phyloP scores from a whole-genome alignment of 306 rosid genomes.

The Castanopsis chinensis region DNA sequence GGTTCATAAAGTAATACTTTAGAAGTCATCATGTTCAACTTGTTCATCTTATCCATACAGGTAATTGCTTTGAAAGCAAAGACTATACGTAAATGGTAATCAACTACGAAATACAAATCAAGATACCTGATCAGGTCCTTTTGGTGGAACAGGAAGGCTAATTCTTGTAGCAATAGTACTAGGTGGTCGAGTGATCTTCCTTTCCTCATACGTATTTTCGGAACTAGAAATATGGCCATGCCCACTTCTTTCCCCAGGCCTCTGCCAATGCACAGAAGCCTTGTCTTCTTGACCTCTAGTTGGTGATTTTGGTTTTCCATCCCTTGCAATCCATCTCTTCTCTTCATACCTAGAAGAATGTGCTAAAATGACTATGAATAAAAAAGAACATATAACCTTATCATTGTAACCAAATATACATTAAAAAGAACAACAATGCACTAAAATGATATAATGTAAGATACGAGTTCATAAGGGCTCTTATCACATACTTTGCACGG shows the following conservation, averaged over 20 bases:
- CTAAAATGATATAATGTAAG: slow-evolving; percentile 16
- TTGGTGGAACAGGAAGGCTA: slow-evolving; percentile 63
- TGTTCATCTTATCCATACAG: neutral
- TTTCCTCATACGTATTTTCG: slow-evolving; percentile 54
- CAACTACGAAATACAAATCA: neutral
- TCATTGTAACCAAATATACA: slow-evolving; percentile 4
- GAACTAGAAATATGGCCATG: slow-evolving; percentile 46
- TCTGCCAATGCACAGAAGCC: slow-evolving; percentile 60
- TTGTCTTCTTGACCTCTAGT: slow-evolving; percentile 64
- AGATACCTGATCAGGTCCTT: slow-evolving; percentile 72
- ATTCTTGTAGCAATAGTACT: slow-evolving; percentile 47
- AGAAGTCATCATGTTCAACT: neutral
- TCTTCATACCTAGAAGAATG: slow-evolving; percentile 80
- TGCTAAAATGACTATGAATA: slow-evolving; percentile 21
- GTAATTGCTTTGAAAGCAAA: neutral
- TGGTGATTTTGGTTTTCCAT: slow-evolving; percentile 69
- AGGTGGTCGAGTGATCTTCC: slow-evolving; percentile 58
- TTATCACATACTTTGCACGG: slow-evolving; percentile 86
- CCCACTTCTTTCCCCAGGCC: slow-evolving; percentile 66
- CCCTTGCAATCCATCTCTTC: slow-evolving; percentile 84
- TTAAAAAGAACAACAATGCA: slow-evolving; percentile 4
- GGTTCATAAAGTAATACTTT: neutral
- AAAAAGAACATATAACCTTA: neutral
- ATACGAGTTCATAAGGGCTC: slow-evolving; percentile 25
- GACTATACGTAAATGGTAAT: slow-evolving; percentile 2